Conservation (phyloP, 192 early-diverging fungal species). For the Entrophospora sp. region DNA sequence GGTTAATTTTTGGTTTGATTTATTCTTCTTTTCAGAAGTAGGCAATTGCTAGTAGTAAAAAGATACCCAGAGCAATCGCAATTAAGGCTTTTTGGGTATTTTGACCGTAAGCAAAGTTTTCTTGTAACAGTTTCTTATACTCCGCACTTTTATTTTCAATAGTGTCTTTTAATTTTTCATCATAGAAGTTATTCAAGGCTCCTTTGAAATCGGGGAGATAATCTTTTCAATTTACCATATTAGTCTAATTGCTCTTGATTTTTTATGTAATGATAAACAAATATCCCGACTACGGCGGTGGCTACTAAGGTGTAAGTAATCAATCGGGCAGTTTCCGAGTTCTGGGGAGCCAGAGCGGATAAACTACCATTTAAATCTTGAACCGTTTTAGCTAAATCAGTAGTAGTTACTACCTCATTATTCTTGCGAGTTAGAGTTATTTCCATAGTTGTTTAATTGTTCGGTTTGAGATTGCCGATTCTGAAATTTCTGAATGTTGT, state of each 20-base stretch:
- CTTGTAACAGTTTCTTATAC: neutral
- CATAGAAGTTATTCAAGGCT: neutral
- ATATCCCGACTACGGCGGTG: neutral
- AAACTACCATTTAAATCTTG: neutral
- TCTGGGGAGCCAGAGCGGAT: neutral
- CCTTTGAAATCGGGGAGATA: neutral
- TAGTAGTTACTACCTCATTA: too few species aligned
- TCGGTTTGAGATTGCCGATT: neutral
- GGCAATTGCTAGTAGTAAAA: constrained; percentile 4
- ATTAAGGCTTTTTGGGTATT: neutral
- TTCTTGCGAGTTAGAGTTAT: constrained; percentile 2
- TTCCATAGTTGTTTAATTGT: neutral
- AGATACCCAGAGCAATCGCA: neutral
- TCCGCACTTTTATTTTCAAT: neutral
- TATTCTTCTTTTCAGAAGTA: neutral
- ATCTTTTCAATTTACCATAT: neutral
- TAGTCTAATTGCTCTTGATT: neutral
- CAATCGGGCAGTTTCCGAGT: neutral
- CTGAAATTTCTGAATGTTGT: neutral
- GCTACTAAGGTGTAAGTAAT: constrained; percentile 1
- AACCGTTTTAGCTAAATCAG: neutral
- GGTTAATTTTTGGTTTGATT: neutral
- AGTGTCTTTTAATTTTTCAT: neutral
- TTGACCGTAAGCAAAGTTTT: neutral
- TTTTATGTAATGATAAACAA: constrained; percentile 12